Percentiles rank a stretch among this genome's conserved stretches.
These are phyloP conservation scores for Geotrichum histeridarum DNA, from an alignment of 1,139 yeast species.

Conservation along the genomic window DNA sequence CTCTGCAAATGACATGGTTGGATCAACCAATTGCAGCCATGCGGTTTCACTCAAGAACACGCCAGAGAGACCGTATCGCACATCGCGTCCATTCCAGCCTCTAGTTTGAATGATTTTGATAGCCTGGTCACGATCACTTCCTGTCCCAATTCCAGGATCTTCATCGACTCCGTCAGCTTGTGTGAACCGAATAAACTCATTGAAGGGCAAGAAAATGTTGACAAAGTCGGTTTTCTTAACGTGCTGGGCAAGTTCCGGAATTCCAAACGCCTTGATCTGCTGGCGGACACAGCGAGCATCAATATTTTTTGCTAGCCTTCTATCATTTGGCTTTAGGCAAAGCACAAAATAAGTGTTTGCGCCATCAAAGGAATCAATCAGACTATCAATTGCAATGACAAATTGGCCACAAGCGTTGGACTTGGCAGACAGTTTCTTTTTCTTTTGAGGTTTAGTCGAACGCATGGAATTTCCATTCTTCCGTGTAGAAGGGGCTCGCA, in stretches of 20 bases:
- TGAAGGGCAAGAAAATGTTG: constrained; percentile 39
- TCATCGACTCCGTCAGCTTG: constrained; percentile 25
- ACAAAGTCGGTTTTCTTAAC: constrained; percentile 39
- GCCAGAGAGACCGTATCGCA: constrained; percentile 40
- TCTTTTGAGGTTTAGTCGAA: constrained; percentile 15
- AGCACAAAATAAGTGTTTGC: constrained; percentile 41
- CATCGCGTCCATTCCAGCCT: constrained; percentile 40
- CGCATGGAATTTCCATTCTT: constrained; percentile 22
- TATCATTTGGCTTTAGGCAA: constrained; percentile 42
- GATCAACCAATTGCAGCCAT: constrained; percentile 41
- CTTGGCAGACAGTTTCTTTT: constrained; percentile 23
- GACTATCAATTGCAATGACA: constrained; percentile 34
- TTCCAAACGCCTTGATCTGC: constrained; percentile 41
- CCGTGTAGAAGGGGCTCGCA: constrained; percentile 39
- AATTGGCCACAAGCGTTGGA: constrained; percentile 38
- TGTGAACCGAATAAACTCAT: constrained; percentile 36
- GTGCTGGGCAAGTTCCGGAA: constrained; percentile 40
- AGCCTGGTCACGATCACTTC: constrained; percentile 38
- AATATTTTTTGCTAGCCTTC: constrained; percentile 36
- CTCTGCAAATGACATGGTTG: constrained; percentile 36
- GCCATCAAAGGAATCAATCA: constrained; percentile 38
- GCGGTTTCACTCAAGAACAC: constrained; percentile 41
- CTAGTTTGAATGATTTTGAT: constrained; percentile 30
- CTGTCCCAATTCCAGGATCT: constrained; percentile 19
- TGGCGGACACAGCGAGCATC: constrained; percentile 43